Evolutionary conservation across 768 basidiomycete species (phyloP), one percentile per base, ranked within the genome.

Genomic region (Crucibulum laeve): DNA sequence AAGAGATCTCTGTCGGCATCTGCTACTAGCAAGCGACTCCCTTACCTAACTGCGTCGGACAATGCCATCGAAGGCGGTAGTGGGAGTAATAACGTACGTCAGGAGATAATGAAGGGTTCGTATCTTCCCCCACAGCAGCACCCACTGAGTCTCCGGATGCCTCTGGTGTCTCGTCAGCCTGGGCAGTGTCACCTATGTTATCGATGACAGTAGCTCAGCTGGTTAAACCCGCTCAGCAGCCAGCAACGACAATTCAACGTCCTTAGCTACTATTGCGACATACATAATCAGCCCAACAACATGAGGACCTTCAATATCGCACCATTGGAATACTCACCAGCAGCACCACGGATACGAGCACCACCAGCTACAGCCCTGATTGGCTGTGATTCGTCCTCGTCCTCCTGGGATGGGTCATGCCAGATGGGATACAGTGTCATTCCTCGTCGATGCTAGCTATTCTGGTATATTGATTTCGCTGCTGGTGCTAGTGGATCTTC

Each of bases 1-100:
- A 82, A 72, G 58, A 80, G 84, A 41, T 79, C 80, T 8, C 64
- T 76, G 3, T 84, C 83, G 15, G 54, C 49, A 4, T 51, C 60
- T 28, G 30, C 45, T 15, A 28, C 49, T 24, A 45, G 56, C 48
- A 38, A 45, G 19, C 45, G 44, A 5, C 44, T 30, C 11, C 28
- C 39, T 28, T 33, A 38, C 11, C 14, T 24, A 35, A 38, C 38
- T 45, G 1, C 35, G 30, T n/a, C 42, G 40, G 10, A 47, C 25
- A 22, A 39, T n/a, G 8, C 34, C 49, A 2, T 33, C 43, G 8
- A n/a, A 30, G 8, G 28, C n/a, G 8, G 28, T 30, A 19, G 48
- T 52, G 11, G 53, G 46, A 22, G 46, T 34, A 13, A 51, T 52
- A 13, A 51, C 33, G 48, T 43, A 28, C n/a, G n/a, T n/a, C n/a